These are phyloP conservation scores for Citrus cavaleriei DNA, from an alignment of 345 rosid species.

Conservation along the genomic window DNA sequence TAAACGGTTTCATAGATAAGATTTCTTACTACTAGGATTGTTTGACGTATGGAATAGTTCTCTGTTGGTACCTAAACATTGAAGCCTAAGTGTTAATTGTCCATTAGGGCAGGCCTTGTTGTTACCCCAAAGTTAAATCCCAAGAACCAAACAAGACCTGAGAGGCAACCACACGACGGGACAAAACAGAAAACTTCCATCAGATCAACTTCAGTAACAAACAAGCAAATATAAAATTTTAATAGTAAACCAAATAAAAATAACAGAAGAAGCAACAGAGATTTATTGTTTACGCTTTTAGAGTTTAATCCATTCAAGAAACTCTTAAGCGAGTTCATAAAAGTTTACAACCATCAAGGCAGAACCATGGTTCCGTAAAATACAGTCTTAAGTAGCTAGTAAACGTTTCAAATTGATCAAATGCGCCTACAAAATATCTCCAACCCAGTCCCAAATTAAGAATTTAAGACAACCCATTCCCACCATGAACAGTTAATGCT, in stretches of 20 bases:
- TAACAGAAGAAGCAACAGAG: no score
- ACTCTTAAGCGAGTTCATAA: not conserved
- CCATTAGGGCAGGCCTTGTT: no score
- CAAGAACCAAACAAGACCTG: not conserved
- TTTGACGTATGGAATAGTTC: no score
- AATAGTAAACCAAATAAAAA: not conserved
- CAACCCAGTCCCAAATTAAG: not conserved
- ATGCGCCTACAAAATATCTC: not conserved
- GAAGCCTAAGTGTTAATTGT: no score
- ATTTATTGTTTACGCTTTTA: no score
- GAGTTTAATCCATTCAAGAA: not conserved
- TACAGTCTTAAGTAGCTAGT: not conserved
- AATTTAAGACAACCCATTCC: not conserved
- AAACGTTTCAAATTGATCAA: not conserved
- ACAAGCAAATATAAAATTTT: not conserved
- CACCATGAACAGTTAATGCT: not conserved
- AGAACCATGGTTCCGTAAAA: not conserved
- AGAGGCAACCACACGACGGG: not conserved
- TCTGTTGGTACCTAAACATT: no score
- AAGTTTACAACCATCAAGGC: not conserved
- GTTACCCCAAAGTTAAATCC: not conserved
- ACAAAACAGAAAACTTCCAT: no score
- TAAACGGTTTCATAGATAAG: no score
- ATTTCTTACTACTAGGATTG: accelerated
- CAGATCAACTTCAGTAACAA: not conserved